Evolutionary conservation across 106 monocot species (phyloP).

Genomic region (Dendrobium catenatum): DNA sequence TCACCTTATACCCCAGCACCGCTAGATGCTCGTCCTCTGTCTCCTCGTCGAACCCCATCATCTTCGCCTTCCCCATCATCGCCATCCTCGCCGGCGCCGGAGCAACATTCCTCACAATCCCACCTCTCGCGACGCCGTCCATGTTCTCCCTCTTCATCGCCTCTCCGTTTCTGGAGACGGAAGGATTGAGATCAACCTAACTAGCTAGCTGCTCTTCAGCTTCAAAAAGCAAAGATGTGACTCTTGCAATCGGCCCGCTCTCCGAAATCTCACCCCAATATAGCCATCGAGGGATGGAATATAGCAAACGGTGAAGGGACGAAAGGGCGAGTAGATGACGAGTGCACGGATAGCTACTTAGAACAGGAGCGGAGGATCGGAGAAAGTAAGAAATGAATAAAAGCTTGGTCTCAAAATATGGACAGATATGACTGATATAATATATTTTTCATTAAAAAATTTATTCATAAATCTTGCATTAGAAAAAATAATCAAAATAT

Average conservation of each 20-base stretch:
- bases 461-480: no score
- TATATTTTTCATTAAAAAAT: neutral
- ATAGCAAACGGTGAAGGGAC: neutral
- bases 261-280: neutral
- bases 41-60: slow-evolving; percentile 7
- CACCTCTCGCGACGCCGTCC: neutral
- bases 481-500: no score
- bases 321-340: neutral
- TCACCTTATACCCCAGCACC: slow-evolving; percentile 13
- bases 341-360: neutral
- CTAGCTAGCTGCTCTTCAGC: neutral
- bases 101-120: neutral
- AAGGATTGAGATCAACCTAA: neutral
- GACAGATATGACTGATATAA: neutral
- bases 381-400: neutral
- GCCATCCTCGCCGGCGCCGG: neutral
- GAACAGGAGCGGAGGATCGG: neutral
- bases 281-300: neutral
- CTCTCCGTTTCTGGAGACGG: neutral
- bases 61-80: neutral
- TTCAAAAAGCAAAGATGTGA: neutral
- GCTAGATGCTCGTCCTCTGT: slow-evolving; percentile 9
- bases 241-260: neutral
- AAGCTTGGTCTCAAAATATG: neutral
- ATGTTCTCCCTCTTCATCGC: slow-evolving; percentile 4